Evolutionary conservation across 75 land plant genomes (phyloP).

Genomic region (Ceratopteris richardii): DNA sequence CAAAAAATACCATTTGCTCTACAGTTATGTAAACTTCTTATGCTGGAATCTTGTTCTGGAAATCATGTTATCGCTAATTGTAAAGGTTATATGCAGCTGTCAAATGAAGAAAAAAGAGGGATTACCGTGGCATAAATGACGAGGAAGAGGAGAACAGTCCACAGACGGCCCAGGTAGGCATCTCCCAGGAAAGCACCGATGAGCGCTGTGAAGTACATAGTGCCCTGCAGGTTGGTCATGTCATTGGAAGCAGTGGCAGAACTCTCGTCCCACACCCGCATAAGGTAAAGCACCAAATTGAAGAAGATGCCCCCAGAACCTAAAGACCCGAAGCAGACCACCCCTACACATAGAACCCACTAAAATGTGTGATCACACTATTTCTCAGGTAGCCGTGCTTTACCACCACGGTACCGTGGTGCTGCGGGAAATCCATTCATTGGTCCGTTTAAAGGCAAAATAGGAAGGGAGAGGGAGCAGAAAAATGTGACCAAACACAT

Average conservation of each 20-base stretch:
- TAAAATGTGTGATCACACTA: not conserved
- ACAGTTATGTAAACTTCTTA: too few species aligned
- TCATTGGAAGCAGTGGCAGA: constrained; percentile 42
- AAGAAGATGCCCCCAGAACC: constrained; percentile 28
- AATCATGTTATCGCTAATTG: too few species aligned
- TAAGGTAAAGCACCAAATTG: constrained; percentile 46
- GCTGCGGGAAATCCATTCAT: not conserved
- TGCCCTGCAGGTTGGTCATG: constrained; percentile 51
- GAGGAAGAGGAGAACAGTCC: constrained; percentile 45
- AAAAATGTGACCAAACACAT: not conserved
- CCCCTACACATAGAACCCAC: not conserved
- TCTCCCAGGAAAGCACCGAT: constrained; percentile 57
- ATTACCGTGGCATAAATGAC: constrained; percentile 44
- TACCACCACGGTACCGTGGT: not conserved
- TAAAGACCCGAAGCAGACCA: not conserved
- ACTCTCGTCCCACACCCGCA: constrained; percentile 35
- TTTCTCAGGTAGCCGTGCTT: not conserved
- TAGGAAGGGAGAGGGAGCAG: not conserved
- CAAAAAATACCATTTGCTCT: too few species aligned
- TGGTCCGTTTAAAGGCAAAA: not conserved
- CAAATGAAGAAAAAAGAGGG: too few species aligned
- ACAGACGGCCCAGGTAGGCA: constrained; percentile 42
- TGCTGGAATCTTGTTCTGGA: too few species aligned
- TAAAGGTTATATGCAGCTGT: too few species aligned
- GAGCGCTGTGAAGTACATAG: constrained; percentile 41